Evolutionary conservation across 176 grass and related monocot species (phyloP).

Genomic region (Thalia dealbata): DNA sequence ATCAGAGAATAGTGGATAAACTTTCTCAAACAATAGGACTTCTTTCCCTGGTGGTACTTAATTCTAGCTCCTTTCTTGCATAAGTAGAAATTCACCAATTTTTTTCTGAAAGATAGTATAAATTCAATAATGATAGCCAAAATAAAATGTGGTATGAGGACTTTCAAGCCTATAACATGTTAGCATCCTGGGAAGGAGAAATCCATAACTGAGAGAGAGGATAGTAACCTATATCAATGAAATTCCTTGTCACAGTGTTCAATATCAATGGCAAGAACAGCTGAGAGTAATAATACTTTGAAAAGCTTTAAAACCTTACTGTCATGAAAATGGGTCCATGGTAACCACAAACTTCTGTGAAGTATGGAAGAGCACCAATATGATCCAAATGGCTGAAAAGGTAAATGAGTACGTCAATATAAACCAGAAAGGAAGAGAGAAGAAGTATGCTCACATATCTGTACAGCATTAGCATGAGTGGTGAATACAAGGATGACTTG

Average conservation of each 20-base stretch:
- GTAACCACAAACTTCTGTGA: constrained; percentile 83
- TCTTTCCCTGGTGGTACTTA: background rate
- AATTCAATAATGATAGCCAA: too few species aligned
- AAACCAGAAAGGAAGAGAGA: background rate
- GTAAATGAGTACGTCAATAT: background rate
- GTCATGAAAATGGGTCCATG: constrained; percentile 85
- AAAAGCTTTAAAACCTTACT: constrained; percentile 23
- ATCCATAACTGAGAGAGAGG: background rate
- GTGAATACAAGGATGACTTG: background rate
- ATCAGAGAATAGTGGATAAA: background rate
- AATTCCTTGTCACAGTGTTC: background rate
- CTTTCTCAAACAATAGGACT: background rate
- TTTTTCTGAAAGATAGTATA: too few species aligned
- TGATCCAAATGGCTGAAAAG: constrained; percentile 83
- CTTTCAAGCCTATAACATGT: background rate
- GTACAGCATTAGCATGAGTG: background rate
- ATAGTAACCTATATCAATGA: background rate
- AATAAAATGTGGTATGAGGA: background rate
- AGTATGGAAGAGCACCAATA: constrained; percentile 83
- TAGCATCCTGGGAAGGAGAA: background rate
- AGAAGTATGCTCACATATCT: background rate
- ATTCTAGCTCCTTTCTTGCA: background rate
- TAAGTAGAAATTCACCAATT: too few species aligned
- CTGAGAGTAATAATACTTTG: background rate
- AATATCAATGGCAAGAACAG: background rate